Conservation (phyloP, 176 grass and related monocot genomes). For the Zoysia pacifica region DNA sequence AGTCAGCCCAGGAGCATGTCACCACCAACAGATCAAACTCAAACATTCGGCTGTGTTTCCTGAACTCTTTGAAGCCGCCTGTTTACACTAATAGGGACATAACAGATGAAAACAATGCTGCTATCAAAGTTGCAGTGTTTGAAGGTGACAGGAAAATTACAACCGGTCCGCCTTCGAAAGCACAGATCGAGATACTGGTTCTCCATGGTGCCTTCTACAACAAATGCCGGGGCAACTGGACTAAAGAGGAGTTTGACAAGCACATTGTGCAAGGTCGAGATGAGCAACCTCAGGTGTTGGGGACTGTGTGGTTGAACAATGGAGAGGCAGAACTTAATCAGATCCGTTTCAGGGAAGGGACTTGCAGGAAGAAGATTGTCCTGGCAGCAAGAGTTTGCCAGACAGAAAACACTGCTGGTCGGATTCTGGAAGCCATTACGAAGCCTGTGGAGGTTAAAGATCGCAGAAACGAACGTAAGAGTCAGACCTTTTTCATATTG, state of each 20-base stretch:
- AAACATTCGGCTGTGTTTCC: slow-evolving; percentile 15
- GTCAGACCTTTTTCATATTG: not conserved
- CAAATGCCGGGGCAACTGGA: slow-evolving; percentile 31
- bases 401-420: not conserved
- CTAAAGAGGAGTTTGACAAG: slow-evolving; percentile 38
- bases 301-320: slow-evolving; percentile 21
- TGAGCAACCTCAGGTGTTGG: slow-evolving; percentile 20
- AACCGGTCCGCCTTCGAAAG: not conserved
- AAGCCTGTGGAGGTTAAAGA: slow-evolving; percentile 31
- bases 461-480: slow-evolving; percentile 39
- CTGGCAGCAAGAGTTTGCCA: slow-evolving; percentile 33
- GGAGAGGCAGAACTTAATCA: slow-evolving; percentile 1
- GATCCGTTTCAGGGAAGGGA: slow-evolving; percentile 41
- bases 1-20: not conserved
- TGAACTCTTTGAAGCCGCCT: slow-evolving; percentile 15
- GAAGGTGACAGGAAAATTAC: slow-evolving; percentile 6
- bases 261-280: slow-evolving; percentile 34
- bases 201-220: slow-evolving; percentile 39
- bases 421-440: slow-evolving; percentile 44
- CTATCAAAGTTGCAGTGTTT: slow-evolving; percentile 37
- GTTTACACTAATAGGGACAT: slow-evolving; percentile 36
- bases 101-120: slow-evolving; percentile 8
- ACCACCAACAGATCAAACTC: not conserved
- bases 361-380: slow-evolving; percentile 28
- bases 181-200: slow-evolving; percentile 27